A percentile compares a stretch with the other conserved stretches of the same genome.
Evolutionary conservation across 345 rosid genomes (phyloP).

Genomic region (Hypericum androsaemum): DNA sequence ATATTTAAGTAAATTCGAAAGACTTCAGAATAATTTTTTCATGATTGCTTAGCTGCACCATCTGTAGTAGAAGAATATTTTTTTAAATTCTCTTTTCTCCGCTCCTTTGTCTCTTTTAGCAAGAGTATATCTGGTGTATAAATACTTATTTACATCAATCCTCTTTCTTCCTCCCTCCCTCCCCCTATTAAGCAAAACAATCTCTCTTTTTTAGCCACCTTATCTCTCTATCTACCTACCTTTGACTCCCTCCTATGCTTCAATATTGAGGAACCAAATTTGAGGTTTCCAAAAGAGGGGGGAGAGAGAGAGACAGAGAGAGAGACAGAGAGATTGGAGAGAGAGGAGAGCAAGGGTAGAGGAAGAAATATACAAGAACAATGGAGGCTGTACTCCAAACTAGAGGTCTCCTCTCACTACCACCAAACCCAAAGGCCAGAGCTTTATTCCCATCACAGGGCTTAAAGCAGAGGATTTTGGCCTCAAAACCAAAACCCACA

Average conservation of each 20-base stretch:
- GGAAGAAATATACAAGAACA: slow-evolving; percentile 4
- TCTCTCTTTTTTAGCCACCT: slow-evolving; percentile 21
- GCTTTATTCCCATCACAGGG: slow-evolving; percentile 46
- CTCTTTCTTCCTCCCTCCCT: not conserved
- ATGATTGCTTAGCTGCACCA: too few species aligned
- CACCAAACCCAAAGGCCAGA: slow-evolving; percentile 43
- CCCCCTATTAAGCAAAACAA: not conserved
- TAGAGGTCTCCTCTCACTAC: slow-evolving; percentile 69
- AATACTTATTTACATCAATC: not conserved
- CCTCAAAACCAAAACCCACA: slow-evolving; percentile 38
- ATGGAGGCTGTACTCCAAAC: slow-evolving; percentile 73
- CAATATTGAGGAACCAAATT: slow-evolving; percentile 9
- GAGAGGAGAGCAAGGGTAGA: too few species aligned
- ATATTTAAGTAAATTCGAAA: too few species aligned
- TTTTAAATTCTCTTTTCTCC: too few species aligned
- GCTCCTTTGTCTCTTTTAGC: too few species aligned
- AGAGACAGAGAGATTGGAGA: slow-evolving; percentile 17
- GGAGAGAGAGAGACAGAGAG: slow-evolving; percentile 15
- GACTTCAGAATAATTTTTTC: too few species aligned
- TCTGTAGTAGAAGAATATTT: too few species aligned
- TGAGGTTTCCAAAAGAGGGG: too few species aligned
- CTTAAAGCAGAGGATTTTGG: slow-evolving; percentile 61
- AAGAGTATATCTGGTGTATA: too few species aligned
- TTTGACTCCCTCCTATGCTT: slow-evolving; percentile 17
- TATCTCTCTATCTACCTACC: slow-evolving; percentile 18